phyloP scores from a whole-genome alignment of 2,329 filamentous ascomycete genomes.

The Pezicula rhizophila region DNA sequence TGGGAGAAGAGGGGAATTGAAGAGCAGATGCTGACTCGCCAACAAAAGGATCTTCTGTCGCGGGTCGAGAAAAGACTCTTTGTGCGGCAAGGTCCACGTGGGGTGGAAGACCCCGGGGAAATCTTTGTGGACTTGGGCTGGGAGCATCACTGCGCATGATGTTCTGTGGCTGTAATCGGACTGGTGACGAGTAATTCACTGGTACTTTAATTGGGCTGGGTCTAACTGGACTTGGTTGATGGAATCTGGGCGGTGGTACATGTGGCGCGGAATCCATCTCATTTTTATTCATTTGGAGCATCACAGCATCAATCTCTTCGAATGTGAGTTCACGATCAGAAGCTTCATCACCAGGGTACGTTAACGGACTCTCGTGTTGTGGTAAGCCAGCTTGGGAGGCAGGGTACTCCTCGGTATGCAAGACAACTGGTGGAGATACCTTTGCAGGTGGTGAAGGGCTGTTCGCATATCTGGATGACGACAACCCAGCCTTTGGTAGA shows the following conservation, averaged over 20 bases:
- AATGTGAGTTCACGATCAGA: conserved; percentile 40
- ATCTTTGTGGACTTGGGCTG: conserved; percentile 63
- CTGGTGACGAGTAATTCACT: conserved; percentile 41
- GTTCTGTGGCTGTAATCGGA: conserved; percentile 46
- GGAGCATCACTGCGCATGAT: conserved; percentile 62
- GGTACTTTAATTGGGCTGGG: conserved; percentile 31
- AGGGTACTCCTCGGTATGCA: conserved; percentile 18
- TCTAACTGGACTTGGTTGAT: conserved; percentile 36
- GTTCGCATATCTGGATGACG: conserved; percentile 23
- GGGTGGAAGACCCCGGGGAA: conserved; percentile 27
- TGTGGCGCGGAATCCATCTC: conserved; percentile 48
- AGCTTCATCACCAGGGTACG: conserved; percentile 7
- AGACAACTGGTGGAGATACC: conserved; percentile 7
- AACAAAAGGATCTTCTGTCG: conserved; percentile 27
- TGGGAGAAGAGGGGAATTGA: conserved; percentile 46
- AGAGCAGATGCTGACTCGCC: conserved; percentile 31
- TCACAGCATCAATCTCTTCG: conserved; percentile 86
- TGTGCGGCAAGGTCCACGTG: conserved; percentile 36
- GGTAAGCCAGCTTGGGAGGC: conserved; percentile 23
- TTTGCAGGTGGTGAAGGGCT: conserved; percentile 17
- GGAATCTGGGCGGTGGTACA: conserved; percentile 36
- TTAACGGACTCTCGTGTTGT: conserved; percentile 13
- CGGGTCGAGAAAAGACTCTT: conserved; percentile 43
- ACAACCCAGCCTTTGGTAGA: conserved; percentile 11
- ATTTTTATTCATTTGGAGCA: conserved; percentile 75